Evolutionary conservation across 306 rosid species (phyloP), one percentile per base, ranked within the genome.

Genomic region (Datisca glomerata): DNA sequence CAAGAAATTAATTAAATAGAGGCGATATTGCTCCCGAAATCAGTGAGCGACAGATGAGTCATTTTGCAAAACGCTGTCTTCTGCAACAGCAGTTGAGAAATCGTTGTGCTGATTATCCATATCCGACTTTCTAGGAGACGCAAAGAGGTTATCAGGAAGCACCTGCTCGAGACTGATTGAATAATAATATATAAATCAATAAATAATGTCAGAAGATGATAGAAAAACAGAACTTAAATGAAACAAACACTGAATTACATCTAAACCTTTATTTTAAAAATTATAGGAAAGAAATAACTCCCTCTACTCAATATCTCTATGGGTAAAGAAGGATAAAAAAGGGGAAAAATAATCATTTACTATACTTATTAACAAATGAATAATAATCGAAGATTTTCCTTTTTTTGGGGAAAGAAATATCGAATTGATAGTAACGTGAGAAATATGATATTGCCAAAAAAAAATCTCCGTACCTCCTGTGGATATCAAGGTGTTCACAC

Each of bases 71-170:
- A 10, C 80, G n/a, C 56, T 43, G 18, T 43, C 51, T 34, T 52
- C 75, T 33, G 34, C 39, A 17, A 12, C 38, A 18, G 60, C 28
- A 5, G 72, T 40, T 34, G 78, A 59, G 51, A 75, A 68, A 35
- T 64, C 65, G 17, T 70, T 23, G 15, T 24, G 51, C 49, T 58
- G 56, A 33, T n/a, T n/a, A n/a, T 63, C 67, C 22, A 44, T 74
- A 9, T 77, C 62, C n/a, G 77, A 77, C 48, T 77, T 83, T 50
- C 72, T 70, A 37, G 94, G 93, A 27, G 89, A 83, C 49, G 95
- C 79, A 40, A 75, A 83, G 48, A 78, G 80, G 58, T 66, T 83
- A 34, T 83, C 94, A 3, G 93, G 95, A 68, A 89, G 97, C 51
- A 51, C 78, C 64, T 77, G 75, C 57, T 72, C 97, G 49, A 67